Evolutionary conservation across 2,329 filamentous ascomycete species (phyloP).

Genomic region (Rhynchosporium graminicola): DNA sequence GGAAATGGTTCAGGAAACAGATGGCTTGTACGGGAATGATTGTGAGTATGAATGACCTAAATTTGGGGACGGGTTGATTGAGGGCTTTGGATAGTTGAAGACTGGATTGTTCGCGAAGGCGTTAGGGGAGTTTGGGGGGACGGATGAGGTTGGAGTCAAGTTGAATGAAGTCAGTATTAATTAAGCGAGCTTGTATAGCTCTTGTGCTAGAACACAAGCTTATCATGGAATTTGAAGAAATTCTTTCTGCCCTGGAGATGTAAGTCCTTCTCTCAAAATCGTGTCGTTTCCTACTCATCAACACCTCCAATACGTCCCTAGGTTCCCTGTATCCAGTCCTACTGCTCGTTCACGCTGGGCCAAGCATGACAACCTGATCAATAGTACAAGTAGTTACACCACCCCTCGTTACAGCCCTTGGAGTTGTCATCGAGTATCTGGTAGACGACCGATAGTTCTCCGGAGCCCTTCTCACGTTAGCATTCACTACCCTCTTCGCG

Average conservation of each 20-base stretch:
- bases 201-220: too few species aligned
- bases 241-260: too few species aligned
- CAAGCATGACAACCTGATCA: slow-evolving; percentile 22
- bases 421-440: slow-evolving; percentile 41
- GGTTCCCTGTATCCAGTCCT: neutral
- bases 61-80: slow-evolving; percentile 10
- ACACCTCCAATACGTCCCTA: too few species aligned
- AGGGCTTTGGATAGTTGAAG: slow-evolving; percentile 21
- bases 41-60: slow-evolving; percentile 18
- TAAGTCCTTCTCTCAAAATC: too few species aligned
- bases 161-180: neutral
- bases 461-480: slow-evolving; percentile 30
- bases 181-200: too few species aligned
- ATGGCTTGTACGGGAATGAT: slow-evolving; percentile 22
- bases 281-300: too few species aligned
- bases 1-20: slow-evolving; percentile 19
- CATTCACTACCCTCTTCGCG: neutral
- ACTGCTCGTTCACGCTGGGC: slow-evolving; percentile 12
- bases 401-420: slow-evolving; percentile 41
- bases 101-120: slow-evolving; percentile 19
- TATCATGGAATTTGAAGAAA: too few species aligned
- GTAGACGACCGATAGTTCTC: slow-evolving; percentile 45
- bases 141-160: neutral
- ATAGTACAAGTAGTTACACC: slow-evolving; percentile 34
- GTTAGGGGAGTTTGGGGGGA: neutral